Percentiles rank a stretch among this genome's conserved stretches.
Evolutionary conservation across 2,329 filamentous ascomycete species (phyloP).

Genomic region (Colletotrichum liaoningense): DNA sequence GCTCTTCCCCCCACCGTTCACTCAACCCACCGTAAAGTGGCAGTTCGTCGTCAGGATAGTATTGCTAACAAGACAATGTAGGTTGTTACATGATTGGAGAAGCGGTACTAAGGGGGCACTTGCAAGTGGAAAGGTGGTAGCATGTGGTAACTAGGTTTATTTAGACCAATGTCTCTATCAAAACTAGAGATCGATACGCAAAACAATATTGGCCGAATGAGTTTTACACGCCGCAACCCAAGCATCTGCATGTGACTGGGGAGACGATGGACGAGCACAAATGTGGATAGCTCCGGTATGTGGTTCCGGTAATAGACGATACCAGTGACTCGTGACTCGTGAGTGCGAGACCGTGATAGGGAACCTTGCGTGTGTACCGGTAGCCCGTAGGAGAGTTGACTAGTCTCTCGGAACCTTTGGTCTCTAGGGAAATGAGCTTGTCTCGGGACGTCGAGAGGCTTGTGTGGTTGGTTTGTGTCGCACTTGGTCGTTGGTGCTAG

Average conservation of each 20-base stretch:
- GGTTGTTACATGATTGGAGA: conserved; percentile 30
- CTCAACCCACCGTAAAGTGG: not conserved
- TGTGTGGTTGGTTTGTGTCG: not conserved
- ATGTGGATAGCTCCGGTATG: not conserved
- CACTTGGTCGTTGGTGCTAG: not conserved
- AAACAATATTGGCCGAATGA: not conserved
- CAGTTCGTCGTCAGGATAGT: not conserved
- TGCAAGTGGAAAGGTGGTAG: not conserved
- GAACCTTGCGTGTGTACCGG: not conserved
- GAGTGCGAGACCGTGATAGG: not conserved
- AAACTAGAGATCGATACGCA: conserved; percentile 14
- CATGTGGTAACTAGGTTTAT: conserved; percentile 8
- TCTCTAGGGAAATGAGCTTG: conserved; percentile 6
- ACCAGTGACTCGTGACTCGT: not conserved
- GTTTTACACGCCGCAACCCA: too few relatives aligned
- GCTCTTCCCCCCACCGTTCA: not conserved
- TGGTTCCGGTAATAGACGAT: not conserved
- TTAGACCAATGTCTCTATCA: conserved; percentile 17
- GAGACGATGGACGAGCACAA: not conserved
- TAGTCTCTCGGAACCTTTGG: not conserved
- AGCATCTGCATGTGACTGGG: too few relatives aligned
- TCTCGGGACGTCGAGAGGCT: conserved; percentile 14
- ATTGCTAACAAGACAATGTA: conserved; percentile 4
- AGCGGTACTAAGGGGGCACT: conserved; percentile 5
- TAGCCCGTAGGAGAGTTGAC: not conserved